Evolutionary conservation across 169 alveolate species (phyloP), one percentile per base, ranked within the genome.

Genomic region (Theileria sp.): DNA sequence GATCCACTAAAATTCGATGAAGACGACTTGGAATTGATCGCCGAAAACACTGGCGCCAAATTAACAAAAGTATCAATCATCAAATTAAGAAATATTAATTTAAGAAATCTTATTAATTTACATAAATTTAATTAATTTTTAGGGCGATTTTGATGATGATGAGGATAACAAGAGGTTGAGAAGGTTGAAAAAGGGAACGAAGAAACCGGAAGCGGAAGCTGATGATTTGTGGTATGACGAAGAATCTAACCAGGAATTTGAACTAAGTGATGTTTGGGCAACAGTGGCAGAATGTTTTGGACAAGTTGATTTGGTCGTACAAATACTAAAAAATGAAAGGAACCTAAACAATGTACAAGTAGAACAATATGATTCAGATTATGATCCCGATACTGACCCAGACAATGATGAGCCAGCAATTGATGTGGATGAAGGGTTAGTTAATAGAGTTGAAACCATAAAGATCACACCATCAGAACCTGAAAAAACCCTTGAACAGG

Each of bases 1-100:
- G 92, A 91, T 49, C 92, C 89, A 32, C 78, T 87, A 58, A 81
- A 87, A 51, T 70, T 91, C 79, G 94, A 91, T 72, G 94, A 91
- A 65, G 94, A 91, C 66, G 94, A 91, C 36, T 60, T 91, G 68
- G 93, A 83, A 61, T 69, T 91, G 23, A 91, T 91, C 6, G 94
- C 92, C 21, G 94, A 91, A 77, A 91, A 91, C 72, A 91, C 92
- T 9, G 94, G 94, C 19, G 74, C 84, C 30, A 80, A 77, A 62
- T 69, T 83, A 21, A 30, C 28, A 5, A 10, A 28, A 25, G 32
- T 58, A 30, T 51, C 36, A 32, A 32, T 32, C 36, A 32, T 5
- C 5, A 32, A 44, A 8, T 71, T 7, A 25, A 3, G 3, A 28
- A 51, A 36, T 9, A 44, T 21, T 26, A 38, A 21, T 9, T 36